Evolutionary conservation across 441 rosid species (phyloP), one percentile per base, ranked within the genome.

Genomic region (Adansonia madagascariensis): DNA sequence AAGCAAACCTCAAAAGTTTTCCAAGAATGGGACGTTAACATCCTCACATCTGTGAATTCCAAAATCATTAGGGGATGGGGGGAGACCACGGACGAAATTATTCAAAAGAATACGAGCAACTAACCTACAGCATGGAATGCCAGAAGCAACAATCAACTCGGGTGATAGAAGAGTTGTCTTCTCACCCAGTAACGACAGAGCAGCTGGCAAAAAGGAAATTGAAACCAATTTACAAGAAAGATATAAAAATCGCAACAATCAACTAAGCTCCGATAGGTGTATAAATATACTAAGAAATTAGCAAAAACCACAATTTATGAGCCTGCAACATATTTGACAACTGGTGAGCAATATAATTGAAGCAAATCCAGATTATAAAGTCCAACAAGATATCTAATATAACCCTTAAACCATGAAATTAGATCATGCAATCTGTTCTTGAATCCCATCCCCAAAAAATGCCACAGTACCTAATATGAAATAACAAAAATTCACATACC

Each of bases 151-250:
- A 78, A 95, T 79, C 69, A 88, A 81, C 83, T 95, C 95, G 71
- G 99, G 99, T 56, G 98, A 93, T 75, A 95, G 79, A 80, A 97
- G 97, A 83, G 98, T 97, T 64, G 99, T 97, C 90, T 97, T 97
- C 90, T 97, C 99, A 35, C 99, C 99, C 82, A 97, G 84, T 80
- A 87, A 87, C 18, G 92, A 79, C 75, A 95, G 87, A 84, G 94
- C 91, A 88, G 96, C 99, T 97, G 89, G 71, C 7, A 85, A 78
- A 78, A 81, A 82, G 77, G 49, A 65, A 79, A 80, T 71, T n/a
- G 82, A 71, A 80, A 67, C 52, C 76, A 6, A 74, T 78, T 79
- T 68, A 63, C 67, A 59, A 53, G 70, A 68, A 78, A 41, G 22
- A 24, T 14, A 80, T 18, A 56, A 66, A 75, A 53, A 60, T 17